Base-by-base conservation (phyloP, 2,329 filamentous ascomycete species). In the Botrytis galanthina region DNA sequence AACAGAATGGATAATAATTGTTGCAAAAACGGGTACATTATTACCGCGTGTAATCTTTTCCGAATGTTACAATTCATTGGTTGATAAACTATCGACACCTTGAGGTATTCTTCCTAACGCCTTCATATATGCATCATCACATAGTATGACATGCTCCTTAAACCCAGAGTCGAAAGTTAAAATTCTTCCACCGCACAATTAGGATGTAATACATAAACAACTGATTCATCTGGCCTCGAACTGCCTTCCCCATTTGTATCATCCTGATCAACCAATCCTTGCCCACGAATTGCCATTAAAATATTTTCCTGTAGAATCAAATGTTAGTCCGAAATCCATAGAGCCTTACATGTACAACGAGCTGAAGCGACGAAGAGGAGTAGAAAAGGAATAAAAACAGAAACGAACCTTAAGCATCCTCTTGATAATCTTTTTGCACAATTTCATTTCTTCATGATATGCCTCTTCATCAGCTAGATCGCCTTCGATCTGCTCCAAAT, bases 131-230 rank as follows among this genome's bases (percentile, higher is more conserved):
- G 61, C 48, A 73, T n/a, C 29, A 70, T 71, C 14, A 54, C 59
- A 54, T 71, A 16, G 7, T 20, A 70, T 60, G 22, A 12, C 29
- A 59, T 37, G 29, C 22, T 61, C 22, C 54, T 62, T 29, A 18
- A 26, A 62, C 10, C 39, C 54, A 20, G 8, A 44, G 20, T 32
- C 12, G 46, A 71, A 66, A 12, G 16, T 51, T 51, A 79, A 71
- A 79, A 78, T 74, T 82, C 80, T 77, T 97, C 95, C 16, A 97
- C 87, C 0, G 93, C 93, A 81, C 93, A 97, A 84, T 98, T 98
- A 74, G 96, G 96, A 84, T 99, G 96, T 77, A 99, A 81, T 39
- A 98, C 92, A 81, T 98, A 99, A 70, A 96, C 88, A 7, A 92
- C 85, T 79, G 85, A 86, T 76, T 84, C 84, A 18, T 81, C 81